Base-by-base conservation (phyloP, 768 basidiomycete species). In the Lentinula raphanica region DNA sequence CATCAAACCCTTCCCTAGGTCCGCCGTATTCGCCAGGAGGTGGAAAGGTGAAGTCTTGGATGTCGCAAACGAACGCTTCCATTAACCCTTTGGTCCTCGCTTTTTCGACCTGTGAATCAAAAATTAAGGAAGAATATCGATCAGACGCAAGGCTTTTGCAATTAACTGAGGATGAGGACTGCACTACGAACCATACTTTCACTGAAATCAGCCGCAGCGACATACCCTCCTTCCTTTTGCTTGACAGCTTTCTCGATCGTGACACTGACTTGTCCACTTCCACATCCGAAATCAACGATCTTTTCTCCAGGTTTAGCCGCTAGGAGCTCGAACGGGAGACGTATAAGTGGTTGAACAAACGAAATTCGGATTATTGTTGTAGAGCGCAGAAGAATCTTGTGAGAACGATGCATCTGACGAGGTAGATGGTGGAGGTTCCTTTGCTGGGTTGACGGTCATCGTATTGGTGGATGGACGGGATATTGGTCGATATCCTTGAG, bases 201-300 rank as follows among this genome's bases (percentile, higher is more conserved):
- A 64, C 83, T 91, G 29, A 74, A 72, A 68, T 94, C 93, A 11
- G 86, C 74, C 0, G 89, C 92, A 11, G 88, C 76, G 2, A 90
- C 81, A 17, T 77, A 44, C 0, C 90, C 87, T 6, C 72, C 76
- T 44, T 62, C 40, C 23, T 62, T 75, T 67, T 70, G 63, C 36
- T 69, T 67, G 5, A 94, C 88, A 15, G 77, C 63, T 12, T 76
- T 67, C 48, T 80, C 74, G 29, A 95, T 75, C 56, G 79, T 71
- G 49, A 79, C 61, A 0, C 88, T 90, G 13, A 94, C 72, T 62
- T 94, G 87, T 0, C 91, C 92, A 45, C 85, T 91, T 17, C 93
- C 92, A 66, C 92, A 94, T 2, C 92, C 92, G 44, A 92, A 70
- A 64, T 92, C 90, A 59, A 89, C 73, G 45, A 93, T 85, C 49